Evolutionary conservation across 2,329 filamentous ascomycete species (phyloP), one percentile per base, ranked within the genome.

Genomic region (Metarhizium anisopliae): DNA sequence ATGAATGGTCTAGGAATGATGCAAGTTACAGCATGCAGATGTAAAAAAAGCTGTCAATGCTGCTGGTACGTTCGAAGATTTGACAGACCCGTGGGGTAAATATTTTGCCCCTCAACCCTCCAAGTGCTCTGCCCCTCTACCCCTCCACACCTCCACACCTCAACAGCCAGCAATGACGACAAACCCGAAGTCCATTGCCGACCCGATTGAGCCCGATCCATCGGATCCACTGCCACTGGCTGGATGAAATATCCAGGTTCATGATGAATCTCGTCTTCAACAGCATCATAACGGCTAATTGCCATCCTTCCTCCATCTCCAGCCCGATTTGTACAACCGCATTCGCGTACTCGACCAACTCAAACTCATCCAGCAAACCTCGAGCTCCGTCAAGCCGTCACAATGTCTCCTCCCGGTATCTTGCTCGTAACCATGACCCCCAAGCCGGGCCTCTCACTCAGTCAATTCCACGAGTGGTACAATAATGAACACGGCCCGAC

Each of bases 401-500:
- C 54, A 53, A 73, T 72, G 69, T 61, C 70, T 14, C 75, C 70
- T 55, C 81, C 81, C 10, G 90, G 90, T 58, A 83, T 91, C 64
- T 84, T 95, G 66, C 90, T 86, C 69, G 90, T 95, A 62, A 91
- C 89, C 16, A 95, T 95, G 86, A 85, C 92, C 72, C 89, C 90
- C 63, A 79, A 81, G 68, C 76, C 81, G 56, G 79, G 79, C 61
- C 78, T 90, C 63, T 76, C 85, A 55, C 71, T 79, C 51, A 77
- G 82, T 59, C 83, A 89, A 65, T 95, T 95, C 72, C 87, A 95
- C 71, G 89, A 95, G 68, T 93, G 89, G 89, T 95, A 95, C 76
- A 92, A 95, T 75, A 94, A 91, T 70, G 90, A 95, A 74, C 90
- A 95, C 73, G 90, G 90, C 54, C 90, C 90, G 18, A 82, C 85